Evolutionary conservation across 140 eudicot genomes (phyloP), one percentile per base, ranked within the genome.

Genomic region (Erigeron philadelphicus): DNA sequence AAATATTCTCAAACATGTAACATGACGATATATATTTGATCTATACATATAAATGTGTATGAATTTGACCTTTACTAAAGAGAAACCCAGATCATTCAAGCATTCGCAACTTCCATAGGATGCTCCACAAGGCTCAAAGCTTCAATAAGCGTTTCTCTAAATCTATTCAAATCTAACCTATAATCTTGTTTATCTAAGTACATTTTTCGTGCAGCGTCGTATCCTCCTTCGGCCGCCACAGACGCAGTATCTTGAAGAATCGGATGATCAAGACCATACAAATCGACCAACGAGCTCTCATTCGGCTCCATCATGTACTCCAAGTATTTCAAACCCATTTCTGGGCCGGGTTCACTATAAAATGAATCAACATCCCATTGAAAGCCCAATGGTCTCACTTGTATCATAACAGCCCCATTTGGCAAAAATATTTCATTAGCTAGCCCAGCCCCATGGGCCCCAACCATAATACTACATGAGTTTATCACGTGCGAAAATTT

Each of bases 401-500:
- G 90, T 66, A 87, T 74, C 83, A 80, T 72, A n/a, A 82, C 87
- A 3, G 75, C 82, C 25, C 88, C 88, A 49, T 64, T 45, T 7
- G 87, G 84, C 66, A 84, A 50, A 78, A 84, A 84, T 17, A 81
- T n/a, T 57, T 73, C 80, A 44, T 81, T 79, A 5, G 89, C 77
- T 16, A 87, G 65, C 50, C 90, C 95, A 6, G 95, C 95, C 57
- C 90, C 95, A 74, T 87, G 95, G n/a, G 78, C 87, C 42, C 92
- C 95, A 41, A 88, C 89, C 83, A 88, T 70, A 53, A 88, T 82
- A 60, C 76, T 76, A 10, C 93, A 82, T 2, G 86, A 79, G 75
- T 80, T 87, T 9, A 87, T 71, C 67, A 77, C 75, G 49, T 48
- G 75, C 7, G 86, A 68, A 76, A 83, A 83, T 45, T 70, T 72